Evolutionary conservation across 257 asterid species (phyloP).

Genomic region (Euphrasia confusa): DNA sequence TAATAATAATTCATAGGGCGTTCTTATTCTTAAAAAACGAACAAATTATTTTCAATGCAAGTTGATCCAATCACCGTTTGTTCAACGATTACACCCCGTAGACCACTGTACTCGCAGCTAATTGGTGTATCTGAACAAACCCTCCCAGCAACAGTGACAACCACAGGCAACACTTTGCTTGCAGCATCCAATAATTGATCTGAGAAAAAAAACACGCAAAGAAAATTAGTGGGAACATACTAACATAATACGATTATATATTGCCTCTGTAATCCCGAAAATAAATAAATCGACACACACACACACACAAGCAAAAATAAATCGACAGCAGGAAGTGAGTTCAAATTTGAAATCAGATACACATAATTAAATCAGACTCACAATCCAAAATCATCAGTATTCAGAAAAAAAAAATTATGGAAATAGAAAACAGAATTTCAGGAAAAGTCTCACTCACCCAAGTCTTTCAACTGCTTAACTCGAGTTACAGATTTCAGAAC

Average conservation of each 20-base stretch:
- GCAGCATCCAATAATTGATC: conserved; percentile 86
- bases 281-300: no score
- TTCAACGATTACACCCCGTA: conserved; percentile 95
- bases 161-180: conserved; percentile 77
- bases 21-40: neutral
- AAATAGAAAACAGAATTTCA: neutral
- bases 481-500: conserved; percentile 76
- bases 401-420: neutral
- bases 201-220: conserved; percentile 29
- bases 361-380: neutral
- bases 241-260: neutral
- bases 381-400: conserved; percentile 1
- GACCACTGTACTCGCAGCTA: conserved; percentile 82
- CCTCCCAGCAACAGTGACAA: conserved; percentile 88
- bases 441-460: conserved; percentile 47
- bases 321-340: neutral
- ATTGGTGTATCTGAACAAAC: conserved; percentile 92
- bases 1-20: neutral
- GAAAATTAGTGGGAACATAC: neutral
- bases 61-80: conserved; percentile 64
- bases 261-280: no score
- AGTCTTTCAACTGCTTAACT: conserved; percentile 85
- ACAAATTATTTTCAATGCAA: neutral
- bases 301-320: neutral
- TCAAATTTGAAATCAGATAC: no score